Percentiles rank a stretch among this genome's conserved stretches.
These are phyloP conservation scores for Macaranga tanarius DNA, from an alignment of 441 rosid genomes.

Conservation along the genomic window DNA sequence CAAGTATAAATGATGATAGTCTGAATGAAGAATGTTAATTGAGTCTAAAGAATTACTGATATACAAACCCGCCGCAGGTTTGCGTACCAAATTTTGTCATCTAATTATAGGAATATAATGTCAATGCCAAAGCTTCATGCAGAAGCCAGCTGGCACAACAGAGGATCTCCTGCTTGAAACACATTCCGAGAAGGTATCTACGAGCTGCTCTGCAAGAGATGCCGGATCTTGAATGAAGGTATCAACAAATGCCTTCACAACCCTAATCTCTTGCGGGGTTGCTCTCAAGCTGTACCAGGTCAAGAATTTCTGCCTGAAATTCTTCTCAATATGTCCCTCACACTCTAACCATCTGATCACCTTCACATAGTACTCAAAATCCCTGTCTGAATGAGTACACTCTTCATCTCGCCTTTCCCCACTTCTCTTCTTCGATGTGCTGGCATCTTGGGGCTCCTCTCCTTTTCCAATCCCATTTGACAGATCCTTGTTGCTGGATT, in stretches of 20 bases:
- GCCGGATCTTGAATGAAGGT: conserved; percentile 69
- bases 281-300: conserved; percentile 97
- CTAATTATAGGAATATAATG: conserved; percentile 5
- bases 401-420: conserved; percentile 51
- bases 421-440: conserved; percentile 54
- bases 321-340: conserved; percentile 82
- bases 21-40: conserved; percentile 37
- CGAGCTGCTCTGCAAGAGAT: conserved; percentile 90
- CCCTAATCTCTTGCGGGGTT: conserved; percentile 61
- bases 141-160: conserved; percentile 63
- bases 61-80: conserved; percentile 31
- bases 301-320: conserved; percentile 87
- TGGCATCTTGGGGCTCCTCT: conserved; percentile 56
- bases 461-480: conserved; percentile 43
- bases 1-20: conserved; percentile 30
- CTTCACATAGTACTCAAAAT: conserved; percentile 76
- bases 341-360: conserved; percentile 75
- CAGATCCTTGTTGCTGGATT: conserved; percentile 48
- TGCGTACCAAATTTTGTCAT: conserved; percentile 20
- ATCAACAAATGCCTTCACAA: conserved; percentile 80
- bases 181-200: conserved; percentile 80
- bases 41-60: conserved; percentile 42
- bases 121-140: conserved; percentile 98
- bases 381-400: conserved; percentile 45
- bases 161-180: conserved; percentile 54